Percentiles rank a stretch among this genome's conserved stretches.
Conservation (phyloP, 495 filamentous ascomycete species). For the Saxophila tyrrhenica region DNA sequence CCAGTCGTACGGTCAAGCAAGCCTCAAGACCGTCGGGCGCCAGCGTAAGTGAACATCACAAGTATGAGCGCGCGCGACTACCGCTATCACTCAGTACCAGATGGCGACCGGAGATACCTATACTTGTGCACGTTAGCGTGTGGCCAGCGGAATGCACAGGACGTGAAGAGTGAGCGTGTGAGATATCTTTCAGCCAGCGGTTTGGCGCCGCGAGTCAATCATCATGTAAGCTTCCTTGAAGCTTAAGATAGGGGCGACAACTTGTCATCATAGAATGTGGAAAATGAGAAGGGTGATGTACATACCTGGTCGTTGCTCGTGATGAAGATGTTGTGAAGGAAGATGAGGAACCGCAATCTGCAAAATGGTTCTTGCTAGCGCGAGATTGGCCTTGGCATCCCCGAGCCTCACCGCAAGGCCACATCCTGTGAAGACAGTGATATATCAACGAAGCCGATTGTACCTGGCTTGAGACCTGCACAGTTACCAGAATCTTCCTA, state of each 20-base stretch:
- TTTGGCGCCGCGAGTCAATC: conserved; percentile 90
- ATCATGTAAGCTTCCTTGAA: conserved; percentile 42
- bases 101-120: neutral
- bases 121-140: neutral
- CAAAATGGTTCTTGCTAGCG: no score
- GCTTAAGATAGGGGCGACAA: conserved; percentile 22
- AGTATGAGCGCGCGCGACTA: no score
- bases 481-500: no score
- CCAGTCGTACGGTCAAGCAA: no score
- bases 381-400: no score
- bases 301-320: neutral
- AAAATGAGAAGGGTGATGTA: neutral
- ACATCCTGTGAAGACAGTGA: no score
- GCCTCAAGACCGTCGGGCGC: no score
- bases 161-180: neutral
- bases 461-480: no score
- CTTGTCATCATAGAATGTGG: conserved; percentile 15
- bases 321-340: neutral
- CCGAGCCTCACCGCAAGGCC: no score
- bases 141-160: neutral
- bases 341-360: neutral
- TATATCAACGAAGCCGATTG: no score
- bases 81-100: no score
- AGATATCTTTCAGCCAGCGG: conserved; percentile 40
- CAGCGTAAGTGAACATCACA: no score